Evolutionary conservation across 805 yeast genomes (phyloP), one percentile per base, ranked within the genome.

Genomic region (Kuraishia piskuri): DNA sequence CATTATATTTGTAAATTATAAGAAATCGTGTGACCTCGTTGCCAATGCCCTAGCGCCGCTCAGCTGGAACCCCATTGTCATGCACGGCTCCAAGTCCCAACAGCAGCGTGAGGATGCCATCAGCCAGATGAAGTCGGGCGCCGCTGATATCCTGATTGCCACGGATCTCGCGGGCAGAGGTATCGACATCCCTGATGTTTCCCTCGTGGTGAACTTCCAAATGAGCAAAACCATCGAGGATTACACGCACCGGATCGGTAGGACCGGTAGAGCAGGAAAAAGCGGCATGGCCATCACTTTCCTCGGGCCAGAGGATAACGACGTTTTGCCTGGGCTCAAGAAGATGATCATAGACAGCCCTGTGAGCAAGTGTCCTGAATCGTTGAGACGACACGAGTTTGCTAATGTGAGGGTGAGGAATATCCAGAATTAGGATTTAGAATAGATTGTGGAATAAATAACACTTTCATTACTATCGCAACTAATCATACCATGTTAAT

Each of bases 161-260:
- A 94, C 98, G 0, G 97, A 92, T 66, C 90, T 92, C 22, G 97
- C 97, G 0, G 96, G 96, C 2, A 80, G 99, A 71, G 99, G 99
- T 65, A 80, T 92, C 48, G 98, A 94, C 67, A 83, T 92, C n/a
- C 85, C 90, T 1, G 78, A 88, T 59, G 96, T 92, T 7, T 81
- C 94, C 0, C 66, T 91, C 37, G 98, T 92, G 9, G 67, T 94
- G 21, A 94, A 92, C 66, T 91, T 78, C 63, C 96, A 92, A 60
- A 85, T 91, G 91, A 71, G 90, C 9, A 79, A 76, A 57, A 74
- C 75, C 36, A 79, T 90, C 48, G 97, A 90, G 57, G 91, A 86
- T 55, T 92, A 90, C 61, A 80, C 92, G 20, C 99, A 92, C 68
- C 78, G 98, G 63, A 86, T 92, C 51, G 99, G 99, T 54, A 83